phyloP scores from a whole-genome alignment of 1,284 basidiomycete species.

The Boletus semigastroideus region DNA sequence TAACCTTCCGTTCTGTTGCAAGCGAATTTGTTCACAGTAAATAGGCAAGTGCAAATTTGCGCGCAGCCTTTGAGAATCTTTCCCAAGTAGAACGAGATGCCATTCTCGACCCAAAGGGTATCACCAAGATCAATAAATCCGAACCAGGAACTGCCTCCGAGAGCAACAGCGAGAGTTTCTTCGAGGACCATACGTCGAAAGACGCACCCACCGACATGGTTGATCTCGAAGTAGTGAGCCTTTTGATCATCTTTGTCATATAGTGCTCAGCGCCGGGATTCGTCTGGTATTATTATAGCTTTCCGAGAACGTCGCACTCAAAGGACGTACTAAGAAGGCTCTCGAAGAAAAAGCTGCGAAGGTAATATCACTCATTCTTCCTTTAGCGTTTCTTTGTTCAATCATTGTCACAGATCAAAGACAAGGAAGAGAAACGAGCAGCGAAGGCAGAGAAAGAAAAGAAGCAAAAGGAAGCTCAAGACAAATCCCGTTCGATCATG shows the following conservation, averaged over 20 bases:
- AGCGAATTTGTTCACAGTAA: not conserved
- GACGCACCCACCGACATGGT: constrained; percentile 30
- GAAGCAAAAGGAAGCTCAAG: constrained; percentile 65
- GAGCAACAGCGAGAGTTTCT: not conserved
- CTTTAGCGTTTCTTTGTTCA: constrained; percentile 6
- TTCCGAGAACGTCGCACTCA: constrained; percentile 17
- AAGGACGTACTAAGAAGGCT: constrained; percentile 48
- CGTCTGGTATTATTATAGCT: constrained; percentile 11
- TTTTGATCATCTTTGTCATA: not conserved
- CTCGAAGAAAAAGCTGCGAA: constrained; percentile 62
- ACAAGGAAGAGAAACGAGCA: constrained; percentile 60
- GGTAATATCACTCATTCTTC: constrained; percentile 38
- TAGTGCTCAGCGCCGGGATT: not conserved
- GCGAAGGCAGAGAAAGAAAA: constrained; percentile 58
- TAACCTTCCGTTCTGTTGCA: not conserved
- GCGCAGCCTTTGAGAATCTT: constrained; percentile 52
- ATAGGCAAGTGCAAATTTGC: constrained; percentile 63
- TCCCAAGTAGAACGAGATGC: constrained; percentile 53
- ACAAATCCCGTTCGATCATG: constrained; percentile 73
- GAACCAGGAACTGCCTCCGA: constrained; percentile 13
- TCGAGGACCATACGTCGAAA: constrained; percentile 18
- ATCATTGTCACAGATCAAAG: constrained; percentile 52
- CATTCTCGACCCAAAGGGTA: constrained; percentile 54
- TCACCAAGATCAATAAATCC: constrained; percentile 38
- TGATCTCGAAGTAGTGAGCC: constrained; percentile 37